A percentile compares a stretch with the other conserved stretches of the same genome.
Evolutionary conservation across 805 yeast species (phyloP).

Genomic region (Scheffersomyces ergatensis): DNA sequence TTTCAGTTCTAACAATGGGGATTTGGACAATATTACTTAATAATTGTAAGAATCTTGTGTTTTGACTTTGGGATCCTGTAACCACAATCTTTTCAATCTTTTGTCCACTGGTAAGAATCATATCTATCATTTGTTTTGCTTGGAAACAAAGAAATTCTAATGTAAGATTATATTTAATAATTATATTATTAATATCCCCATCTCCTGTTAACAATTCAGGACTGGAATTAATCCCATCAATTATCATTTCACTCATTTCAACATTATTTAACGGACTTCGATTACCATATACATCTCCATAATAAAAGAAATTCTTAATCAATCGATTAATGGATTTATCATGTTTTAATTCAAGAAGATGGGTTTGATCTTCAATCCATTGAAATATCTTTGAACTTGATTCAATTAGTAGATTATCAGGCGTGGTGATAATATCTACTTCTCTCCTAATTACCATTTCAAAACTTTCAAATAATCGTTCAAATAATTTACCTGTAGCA

Average conservation of each 20-base stretch:
- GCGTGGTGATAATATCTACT: constrained; percentile 1
- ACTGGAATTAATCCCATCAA: constrained; percentile 41
- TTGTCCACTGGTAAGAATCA: constrained; percentile 16
- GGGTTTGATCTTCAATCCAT: constrained; percentile 19
- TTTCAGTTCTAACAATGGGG: background rate
- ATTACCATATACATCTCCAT: constrained; percentile 59
- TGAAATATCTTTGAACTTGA: constrained; percentile 5
- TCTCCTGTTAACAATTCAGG: constrained; percentile 20
- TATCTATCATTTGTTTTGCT: constrained; percentile 33
- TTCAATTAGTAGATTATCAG: background rate
- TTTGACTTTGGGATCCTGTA: constrained; percentile 55
- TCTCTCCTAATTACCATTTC: constrained; percentile 2
- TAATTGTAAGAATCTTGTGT: constrained; percentile 32
- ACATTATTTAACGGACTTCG: constrained; percentile 56
- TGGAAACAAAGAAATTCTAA: constrained; percentile 55
- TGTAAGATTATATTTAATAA: constrained; percentile 42
- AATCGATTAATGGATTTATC: constrained; percentile 15
- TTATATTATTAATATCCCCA: constrained; percentile 27
- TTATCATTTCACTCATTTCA: constrained; percentile 44
- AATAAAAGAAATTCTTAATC: constrained; percentile 39
- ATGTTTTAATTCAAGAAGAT: constrained; percentile 14
- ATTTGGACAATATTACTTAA: background rate
- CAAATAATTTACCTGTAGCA: constrained; percentile 54
- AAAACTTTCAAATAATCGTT: constrained; percentile 40
- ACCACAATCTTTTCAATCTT: constrained; percentile 32